Percentiles rank a stretch among this genome's conserved stretches.
These are phyloP conservation scores for Pseudonitzschia pungens DNA, from an alignment of 108 stramenopile species.

Conservation along the genomic window DNA sequence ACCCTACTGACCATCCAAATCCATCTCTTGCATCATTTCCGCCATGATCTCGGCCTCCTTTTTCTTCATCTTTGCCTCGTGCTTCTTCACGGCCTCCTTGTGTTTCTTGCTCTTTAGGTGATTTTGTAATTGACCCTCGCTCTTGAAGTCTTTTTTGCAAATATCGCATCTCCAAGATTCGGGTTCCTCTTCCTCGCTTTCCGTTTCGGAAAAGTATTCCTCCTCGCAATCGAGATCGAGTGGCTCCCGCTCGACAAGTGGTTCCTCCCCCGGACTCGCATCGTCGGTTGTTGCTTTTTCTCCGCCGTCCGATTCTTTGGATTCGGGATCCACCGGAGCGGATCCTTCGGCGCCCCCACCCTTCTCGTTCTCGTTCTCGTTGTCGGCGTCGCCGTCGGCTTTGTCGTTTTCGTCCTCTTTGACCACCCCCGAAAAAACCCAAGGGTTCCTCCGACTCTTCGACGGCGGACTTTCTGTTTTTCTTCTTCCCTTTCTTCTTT, in stretches of 20 bases:
- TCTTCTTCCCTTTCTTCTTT: conserved; percentile 52
- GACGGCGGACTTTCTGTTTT: conserved; percentile 47
- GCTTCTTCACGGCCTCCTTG: conserved; percentile 77
- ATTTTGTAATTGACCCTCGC: conserved; percentile 82
- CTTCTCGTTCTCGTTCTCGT: conserved; percentile 17
- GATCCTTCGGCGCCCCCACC: conserved; percentile 23
- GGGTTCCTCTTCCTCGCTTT: conserved; percentile 64
- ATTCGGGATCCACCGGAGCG: conserved; percentile 12
- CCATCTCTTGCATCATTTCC: conserved; percentile 32
- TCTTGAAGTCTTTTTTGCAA: conserved; percentile 86
- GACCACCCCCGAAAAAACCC: no score
- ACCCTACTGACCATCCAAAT: conserved; percentile 1
- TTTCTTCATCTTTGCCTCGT: conserved; percentile 50
- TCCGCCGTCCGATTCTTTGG: conserved; percentile 12
- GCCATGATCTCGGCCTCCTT: conserved; percentile 39
- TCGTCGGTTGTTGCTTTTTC: conserved; percentile 20
- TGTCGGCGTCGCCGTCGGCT: conserved; percentile 20
- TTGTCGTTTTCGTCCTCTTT: conserved; percentile 31
- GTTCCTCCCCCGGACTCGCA: conserved; percentile 23
- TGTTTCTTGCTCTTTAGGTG: conserved; percentile 89
- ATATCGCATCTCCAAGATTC: conserved; percentile 81
- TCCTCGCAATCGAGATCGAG: not conserved
- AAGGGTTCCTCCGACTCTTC: conserved; percentile 30
- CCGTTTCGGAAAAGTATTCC: conserved; percentile 10
- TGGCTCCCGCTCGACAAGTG: conserved; percentile 9